A percentile compares a stretch with the other conserved stretches of the same genome.
phyloP scores from a whole-genome alignment of 768 basidiomycete genomes.

The Naematelia aurantialba region DNA sequence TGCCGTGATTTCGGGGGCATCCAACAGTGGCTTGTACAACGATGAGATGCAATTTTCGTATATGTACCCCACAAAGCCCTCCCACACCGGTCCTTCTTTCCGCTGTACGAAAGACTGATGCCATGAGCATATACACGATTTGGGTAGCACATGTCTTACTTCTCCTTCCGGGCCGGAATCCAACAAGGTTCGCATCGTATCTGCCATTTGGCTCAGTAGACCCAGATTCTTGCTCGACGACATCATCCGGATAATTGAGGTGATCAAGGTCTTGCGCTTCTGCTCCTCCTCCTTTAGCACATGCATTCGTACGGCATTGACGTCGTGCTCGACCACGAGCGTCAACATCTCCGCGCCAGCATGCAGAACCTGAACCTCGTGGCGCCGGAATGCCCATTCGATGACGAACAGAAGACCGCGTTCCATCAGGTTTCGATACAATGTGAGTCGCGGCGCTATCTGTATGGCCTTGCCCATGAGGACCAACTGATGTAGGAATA shows the following conservation, averaged over 20 bases:
- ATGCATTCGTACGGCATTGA: slow-evolving; percentile 77
- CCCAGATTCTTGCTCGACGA: slow-evolving; percentile 76
- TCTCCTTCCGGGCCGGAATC: slow-evolving; percentile 57
- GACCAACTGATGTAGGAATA: slow-evolving; percentile 86
- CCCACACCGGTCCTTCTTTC: slow-evolving; percentile 73
- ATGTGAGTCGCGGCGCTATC: slow-evolving; percentile 71
- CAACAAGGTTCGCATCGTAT: slow-evolving; percentile 75
- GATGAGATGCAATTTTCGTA: slow-evolving; percentile 66
- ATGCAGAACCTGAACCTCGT: slow-evolving; percentile 64
- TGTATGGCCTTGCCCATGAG: slow-evolving; percentile 97
- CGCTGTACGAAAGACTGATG: slow-evolving; percentile 27
- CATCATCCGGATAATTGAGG: slow-evolving; percentile 71
- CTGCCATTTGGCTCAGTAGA: slow-evolving; percentile 84
- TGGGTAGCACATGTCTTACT: slow-evolving; percentile 11
- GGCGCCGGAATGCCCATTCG: slow-evolving; percentile 79
- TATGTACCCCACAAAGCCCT: slow-evolving; percentile 88
- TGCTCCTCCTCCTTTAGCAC: slow-evolving; percentile 69
- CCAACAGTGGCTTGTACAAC: slow-evolving; percentile 72
- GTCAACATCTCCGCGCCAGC: slow-evolving; percentile 82
- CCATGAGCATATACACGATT: neutral
- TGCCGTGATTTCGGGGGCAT: slow-evolving; percentile 67
- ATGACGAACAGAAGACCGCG: slow-evolving; percentile 84
- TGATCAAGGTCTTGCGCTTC: slow-evolving; percentile 62
- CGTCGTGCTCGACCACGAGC: slow-evolving; percentile 82
- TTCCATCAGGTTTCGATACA: slow-evolving; percentile 84